A percentile compares a stretch with the other conserved stretches of the same genome.
These are phyloP conservation scores for Microcera coccophila DNA, from an alignment of 2,329 filamentous ascomycete species.

Conservation along the genomic window DNA sequence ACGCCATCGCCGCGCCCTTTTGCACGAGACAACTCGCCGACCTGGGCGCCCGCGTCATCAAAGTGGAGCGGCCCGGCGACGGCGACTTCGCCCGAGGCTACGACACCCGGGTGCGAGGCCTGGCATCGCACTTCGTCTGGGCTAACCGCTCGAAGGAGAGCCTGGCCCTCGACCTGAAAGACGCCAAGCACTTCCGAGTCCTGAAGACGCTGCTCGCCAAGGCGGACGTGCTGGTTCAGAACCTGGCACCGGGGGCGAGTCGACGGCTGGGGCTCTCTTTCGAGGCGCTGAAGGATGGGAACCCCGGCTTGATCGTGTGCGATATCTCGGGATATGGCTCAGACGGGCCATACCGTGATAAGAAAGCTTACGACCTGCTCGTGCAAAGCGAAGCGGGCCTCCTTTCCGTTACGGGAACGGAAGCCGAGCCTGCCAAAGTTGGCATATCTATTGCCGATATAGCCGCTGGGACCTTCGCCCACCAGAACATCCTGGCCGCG, in stretches of 20 bases:
- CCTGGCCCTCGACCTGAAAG: slow-evolving; percentile 48
- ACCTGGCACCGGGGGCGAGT: slow-evolving; percentile 48
- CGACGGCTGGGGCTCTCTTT: slow-evolving; percentile 46
- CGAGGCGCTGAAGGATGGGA: slow-evolving; percentile 37
- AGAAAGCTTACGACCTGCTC: slow-evolving; percentile 54
- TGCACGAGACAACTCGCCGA: slow-evolving; percentile 53
- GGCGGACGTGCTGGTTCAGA: slow-evolving; percentile 52
- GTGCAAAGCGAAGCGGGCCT: slow-evolving; percentile 53
- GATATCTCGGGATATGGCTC: slow-evolving; percentile 52
- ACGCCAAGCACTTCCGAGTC: slow-evolving; percentile 37
- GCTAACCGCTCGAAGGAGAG: slow-evolving; percentile 53
- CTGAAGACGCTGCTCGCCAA: slow-evolving; percentile 41
- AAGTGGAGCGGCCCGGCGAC: slow-evolving; percentile 48
- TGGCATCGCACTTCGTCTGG: slow-evolving; percentile 55
- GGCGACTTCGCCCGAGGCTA: slow-evolving; percentile 53
- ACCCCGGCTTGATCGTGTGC: slow-evolving; percentile 49
- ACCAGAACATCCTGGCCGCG: slow-evolving; percentile 48
- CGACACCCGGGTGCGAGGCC: slow-evolving; percentile 46
- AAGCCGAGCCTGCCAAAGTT: slow-evolving; percentile 44
- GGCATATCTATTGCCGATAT: slow-evolving; percentile 55
- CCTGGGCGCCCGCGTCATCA: slow-evolving; percentile 52
- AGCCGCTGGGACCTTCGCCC: slow-evolving; percentile 50
- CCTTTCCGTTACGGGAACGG: slow-evolving; percentile 47
- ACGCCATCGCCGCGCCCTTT: slow-evolving; percentile 53
- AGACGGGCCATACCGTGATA: slow-evolving; percentile 48